Evolutionary conservation across 352 stramenopile species (phyloP).

Genomic region (Phytophthora pluvialis): DNA sequence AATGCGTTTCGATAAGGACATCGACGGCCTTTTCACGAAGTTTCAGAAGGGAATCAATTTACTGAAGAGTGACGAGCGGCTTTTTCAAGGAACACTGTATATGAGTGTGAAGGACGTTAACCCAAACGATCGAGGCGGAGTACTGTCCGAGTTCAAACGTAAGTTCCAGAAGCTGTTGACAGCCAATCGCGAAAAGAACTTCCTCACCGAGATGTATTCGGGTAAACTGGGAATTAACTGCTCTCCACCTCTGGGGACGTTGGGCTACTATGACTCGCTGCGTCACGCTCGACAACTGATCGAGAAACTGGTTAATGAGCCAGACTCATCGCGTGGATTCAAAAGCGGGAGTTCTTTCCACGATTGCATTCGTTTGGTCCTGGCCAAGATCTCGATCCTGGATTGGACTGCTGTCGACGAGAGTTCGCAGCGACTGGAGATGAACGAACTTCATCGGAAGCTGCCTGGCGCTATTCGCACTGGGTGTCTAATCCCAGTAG

Average conservation of each 20-base stretch:
- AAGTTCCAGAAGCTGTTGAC: constrained; percentile 59
- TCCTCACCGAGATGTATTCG: constrained; percentile 70
- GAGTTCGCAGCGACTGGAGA: constrained; percentile 43
- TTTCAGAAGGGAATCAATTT: constrained; percentile 76
- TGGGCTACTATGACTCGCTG: constrained; percentile 71
- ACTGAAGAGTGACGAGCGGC: constrained; percentile 59
- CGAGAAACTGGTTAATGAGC: constrained; percentile 28
- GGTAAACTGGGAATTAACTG: constrained; percentile 68
- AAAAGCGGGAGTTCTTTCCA: constrained; percentile 56
- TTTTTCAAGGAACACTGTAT: constrained; percentile 69
- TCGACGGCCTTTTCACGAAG: constrained; percentile 66
- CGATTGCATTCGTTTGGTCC: constrained; percentile 70
- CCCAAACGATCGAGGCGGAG: constrained; percentile 56
- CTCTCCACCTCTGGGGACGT: constrained; percentile 69
- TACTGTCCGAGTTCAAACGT: constrained; percentile 53
- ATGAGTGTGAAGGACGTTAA: constrained; percentile 85
- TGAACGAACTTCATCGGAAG: constrained; percentile 39
- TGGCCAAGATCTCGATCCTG: constrained; percentile 80
- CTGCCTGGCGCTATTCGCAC: constrained; percentile 36
- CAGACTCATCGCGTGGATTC: constrained; percentile 41
- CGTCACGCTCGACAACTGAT: constrained; percentile 48
- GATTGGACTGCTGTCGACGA: constrained; percentile 80
- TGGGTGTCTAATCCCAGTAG: constrained; percentile 34
- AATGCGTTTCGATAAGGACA: constrained; percentile 82
- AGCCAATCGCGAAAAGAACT: constrained; percentile 64